These are phyloP conservation scores for Biscutella laevigata DNA, from an alignment of 441 rosid species.

Conservation along the genomic window DNA sequence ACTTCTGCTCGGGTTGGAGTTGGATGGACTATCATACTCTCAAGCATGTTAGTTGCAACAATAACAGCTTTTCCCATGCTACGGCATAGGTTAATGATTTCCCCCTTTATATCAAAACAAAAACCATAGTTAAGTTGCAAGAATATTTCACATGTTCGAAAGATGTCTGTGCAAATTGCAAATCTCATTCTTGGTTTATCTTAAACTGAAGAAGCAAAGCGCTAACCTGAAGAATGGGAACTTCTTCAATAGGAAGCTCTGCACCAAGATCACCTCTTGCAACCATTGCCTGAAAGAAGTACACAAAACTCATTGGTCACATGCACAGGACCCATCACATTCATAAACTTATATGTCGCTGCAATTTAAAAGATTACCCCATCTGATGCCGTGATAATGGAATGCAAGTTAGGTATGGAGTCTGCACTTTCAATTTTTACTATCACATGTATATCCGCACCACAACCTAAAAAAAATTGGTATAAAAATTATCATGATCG, in stretches of 20 bases:
- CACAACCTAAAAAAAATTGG: conserved; percentile 47
- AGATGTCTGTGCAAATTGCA: conserved; percentile 9
- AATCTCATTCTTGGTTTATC: conserved; percentile 5
- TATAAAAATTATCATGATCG: conserved; percentile 14
- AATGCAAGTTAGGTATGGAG: conserved; percentile 87
- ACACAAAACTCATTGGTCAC: not conserved
- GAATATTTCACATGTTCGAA: not conserved
- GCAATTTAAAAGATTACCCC: conserved; percentile 49
- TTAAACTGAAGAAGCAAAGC: conserved; percentile 20
- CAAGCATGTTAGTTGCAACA: conserved; percentile 96
- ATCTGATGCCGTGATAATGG: conserved; percentile 95
- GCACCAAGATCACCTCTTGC: conserved; percentile 99
- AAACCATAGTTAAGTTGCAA: conserved; percentile 2
- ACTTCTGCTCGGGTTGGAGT: conserved; percentile 97
- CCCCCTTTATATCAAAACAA: conserved; percentile 37
- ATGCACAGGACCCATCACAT: not conserved
- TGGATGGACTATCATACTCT: conserved; percentile 98
- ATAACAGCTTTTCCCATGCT: conserved; percentile 98
- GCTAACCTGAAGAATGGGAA: conserved; percentile 75
- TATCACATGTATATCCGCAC: conserved; percentile 82
- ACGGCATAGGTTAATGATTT: conserved; percentile 72
- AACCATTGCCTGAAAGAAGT: conserved; percentile 70
- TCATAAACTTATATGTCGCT: not conserved
- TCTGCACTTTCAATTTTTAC: conserved; percentile 98
- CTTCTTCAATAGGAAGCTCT: conserved; percentile 97